Evolutionary conservation across 139 green algal genomes (phyloP), one percentile per base, ranked within the genome.

Genomic region (Coelastrella sp.): DNA sequence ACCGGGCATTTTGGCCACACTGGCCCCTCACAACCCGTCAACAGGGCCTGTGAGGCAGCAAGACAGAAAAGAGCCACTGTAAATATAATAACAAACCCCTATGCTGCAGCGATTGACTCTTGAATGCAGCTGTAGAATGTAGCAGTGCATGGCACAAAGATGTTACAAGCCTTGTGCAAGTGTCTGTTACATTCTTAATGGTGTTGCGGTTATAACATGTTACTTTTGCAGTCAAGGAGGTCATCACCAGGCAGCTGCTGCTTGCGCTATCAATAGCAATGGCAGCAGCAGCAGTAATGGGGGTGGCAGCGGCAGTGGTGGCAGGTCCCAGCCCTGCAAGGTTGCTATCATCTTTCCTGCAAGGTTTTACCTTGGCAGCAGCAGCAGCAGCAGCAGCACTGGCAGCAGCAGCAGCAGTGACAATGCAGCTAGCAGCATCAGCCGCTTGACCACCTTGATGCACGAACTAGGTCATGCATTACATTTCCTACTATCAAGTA

Each of bases 251-350:
- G n/a, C 68, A n/a, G 14, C 14, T n/a, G 11, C 76, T 64, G 47
- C 76, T 65, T 13, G 8, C 19, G 13, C 76, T 65, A 4, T 5
- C 13, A 83, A 64, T 13, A 76, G 68, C 68, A 76, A 7, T 47
- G 64, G 47, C 76, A 65, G 76, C 47, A 65, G 23, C 76, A 83
- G 76, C 76, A n/a, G n/a, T n/a, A n/a, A n/a, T n/a, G n/a, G n/a
- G n/a, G n/a, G n/a, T n/a, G n/a, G n/a, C n/a, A n/a, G n/a, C n/a
- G 8, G 68, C 68, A 75, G 68, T 2, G 7, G 13, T 22, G 16
- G n/a, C 13, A 22, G 68, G 0, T 75, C 8, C 16, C 68, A 75
- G 16, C 14, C 68, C 68, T 32, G 68, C 68, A 75, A 75, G 16
- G 68, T 6, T 13, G 68, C 68, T 32, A 75, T 75, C 16, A 22